Conservation (phyloP, 768 basidiomycete genomes). For the Suillus spraguei region DNA sequence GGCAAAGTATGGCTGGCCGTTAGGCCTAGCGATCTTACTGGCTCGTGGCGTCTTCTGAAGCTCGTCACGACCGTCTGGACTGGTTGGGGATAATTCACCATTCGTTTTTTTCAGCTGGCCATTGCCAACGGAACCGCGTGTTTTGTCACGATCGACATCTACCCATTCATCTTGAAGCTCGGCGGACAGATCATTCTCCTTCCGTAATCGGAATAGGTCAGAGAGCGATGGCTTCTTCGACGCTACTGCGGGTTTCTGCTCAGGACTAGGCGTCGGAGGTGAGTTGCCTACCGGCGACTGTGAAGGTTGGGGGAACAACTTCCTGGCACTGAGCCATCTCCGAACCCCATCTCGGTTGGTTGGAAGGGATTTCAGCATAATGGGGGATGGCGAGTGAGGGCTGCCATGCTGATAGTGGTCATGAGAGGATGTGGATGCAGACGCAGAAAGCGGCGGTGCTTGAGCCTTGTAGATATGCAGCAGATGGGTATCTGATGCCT, state of each 20-base stretch:
- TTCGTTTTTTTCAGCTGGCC: constrained; percentile 23
- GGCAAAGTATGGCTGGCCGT: constrained; percentile 22
- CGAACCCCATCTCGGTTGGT: constrained; percentile 78
- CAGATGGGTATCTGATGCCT: constrained; percentile 69
- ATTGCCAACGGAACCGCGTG: constrained; percentile 36
- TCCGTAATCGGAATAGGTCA: constrained; percentile 59
- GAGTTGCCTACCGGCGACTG: constrained; percentile 41
- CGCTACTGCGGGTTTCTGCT: constrained; percentile 38
- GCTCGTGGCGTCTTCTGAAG: constrained; percentile 37
- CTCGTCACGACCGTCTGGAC: constrained; percentile 33
- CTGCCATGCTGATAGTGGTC: constrained; percentile 48
- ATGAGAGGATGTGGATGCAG: constrained; percentile 49
- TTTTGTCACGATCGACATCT: constrained; percentile 51
- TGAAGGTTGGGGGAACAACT: constrained; percentile 49
- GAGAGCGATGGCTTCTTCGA: constrained; percentile 69
- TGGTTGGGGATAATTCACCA: constrained; percentile 33
- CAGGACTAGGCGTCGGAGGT: constrained; percentile 34
- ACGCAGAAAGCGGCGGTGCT: constrained; percentile 43
- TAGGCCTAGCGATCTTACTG: constrained; percentile 36
- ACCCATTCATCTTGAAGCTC: constrained; percentile 55
- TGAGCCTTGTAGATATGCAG: constrained; percentile 51
- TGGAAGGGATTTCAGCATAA: constrained; percentile 52
- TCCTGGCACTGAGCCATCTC: constrained; percentile 74
- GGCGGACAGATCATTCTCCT: constrained; percentile 54
- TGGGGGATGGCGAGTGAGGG: constrained; percentile 40